Evolutionary conservation across 257 asterid species (phyloP).

Genomic region (Lycium barbarum): DNA sequence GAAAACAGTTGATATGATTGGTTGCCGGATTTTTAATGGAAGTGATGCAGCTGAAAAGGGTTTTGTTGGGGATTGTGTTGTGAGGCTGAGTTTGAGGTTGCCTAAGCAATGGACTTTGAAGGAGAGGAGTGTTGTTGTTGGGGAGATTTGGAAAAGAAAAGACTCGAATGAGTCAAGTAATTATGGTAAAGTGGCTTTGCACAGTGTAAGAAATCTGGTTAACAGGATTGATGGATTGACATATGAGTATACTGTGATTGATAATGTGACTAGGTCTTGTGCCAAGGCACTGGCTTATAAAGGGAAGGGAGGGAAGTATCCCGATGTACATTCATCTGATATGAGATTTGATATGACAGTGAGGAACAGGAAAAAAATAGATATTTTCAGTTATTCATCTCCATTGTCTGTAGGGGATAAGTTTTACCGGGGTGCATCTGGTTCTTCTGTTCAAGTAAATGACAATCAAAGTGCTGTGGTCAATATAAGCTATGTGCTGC

Average conservation of each 20-base stretch:
- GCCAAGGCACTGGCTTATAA: conserved; percentile 47
- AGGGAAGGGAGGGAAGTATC: conserved; percentile 62
- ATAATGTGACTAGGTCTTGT: conserved; percentile 57
- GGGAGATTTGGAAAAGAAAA: conserved; percentile 81
- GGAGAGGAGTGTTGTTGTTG: conserved; percentile 68
- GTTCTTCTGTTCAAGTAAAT: conserved; percentile 40
- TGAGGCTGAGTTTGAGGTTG: conserved; percentile 72
- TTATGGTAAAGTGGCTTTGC: conserved; percentile 63
- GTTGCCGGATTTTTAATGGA: conserved; percentile 70
- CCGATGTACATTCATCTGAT: conserved; percentile 62
- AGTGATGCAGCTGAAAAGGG: conserved; percentile 46
- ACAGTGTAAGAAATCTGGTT: conserved; percentile 44
- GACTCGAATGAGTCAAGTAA: conserved; percentile 59
- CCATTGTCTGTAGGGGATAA: conserved; percentile 64
- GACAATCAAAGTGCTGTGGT: conserved; percentile 44
- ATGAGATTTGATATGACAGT: conserved; percentile 72
- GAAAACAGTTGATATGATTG: conserved; percentile 78
- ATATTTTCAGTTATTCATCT: conserved; percentile 65
- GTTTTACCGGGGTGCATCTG: conserved; percentile 39
- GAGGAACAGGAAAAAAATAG: conserved; percentile 50
- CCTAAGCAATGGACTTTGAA: conserved; percentile 75
- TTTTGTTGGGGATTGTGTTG: conserved; percentile 69
- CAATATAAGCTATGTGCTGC: conserved; percentile 69
- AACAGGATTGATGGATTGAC: conserved; percentile 40
- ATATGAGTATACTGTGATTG: conserved; percentile 70